phyloP scores from a whole-genome alignment of 768 basidiomycete genomes.

The Dioszegia aurantiaca region DNA sequence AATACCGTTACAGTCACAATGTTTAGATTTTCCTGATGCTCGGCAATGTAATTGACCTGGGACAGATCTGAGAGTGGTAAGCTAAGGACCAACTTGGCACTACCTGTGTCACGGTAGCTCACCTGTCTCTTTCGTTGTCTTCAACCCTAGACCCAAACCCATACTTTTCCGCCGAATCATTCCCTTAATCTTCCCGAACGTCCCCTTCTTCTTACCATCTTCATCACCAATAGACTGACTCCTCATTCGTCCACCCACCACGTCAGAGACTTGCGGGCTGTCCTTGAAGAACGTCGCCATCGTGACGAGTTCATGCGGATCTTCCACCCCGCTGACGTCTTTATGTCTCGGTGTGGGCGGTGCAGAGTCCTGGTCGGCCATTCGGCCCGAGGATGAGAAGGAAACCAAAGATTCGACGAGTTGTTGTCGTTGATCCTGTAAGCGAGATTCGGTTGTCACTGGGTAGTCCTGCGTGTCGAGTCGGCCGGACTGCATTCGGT shows the following conservation, averaged over 20 bases:
- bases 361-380: slow-evolving; percentile 75
- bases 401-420: slow-evolving; percentile 72
- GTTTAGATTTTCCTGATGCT: slow-evolving; percentile 81
- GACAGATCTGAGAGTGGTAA: slow-evolving; percentile 20
- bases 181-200: slow-evolving; percentile 16
- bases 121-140: slow-evolving; percentile 4
- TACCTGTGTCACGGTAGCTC: too few species aligned
- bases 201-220: slow-evolving; percentile 16
- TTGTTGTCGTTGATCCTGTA: slow-evolving; percentile 60
- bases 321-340: not conserved
- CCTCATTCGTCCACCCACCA: not conserved
- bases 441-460: slow-evolving; percentile 11
- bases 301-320: slow-evolving; percentile 37
- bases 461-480: slow-evolving; percentile 29
- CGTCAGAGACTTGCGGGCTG: not conserved
- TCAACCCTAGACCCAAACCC: slow-evolving; percentile 18
- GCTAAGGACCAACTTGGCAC: not conserved
- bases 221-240: slow-evolving; percentile 2
- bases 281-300: slow-evolving; percentile 30
- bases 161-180: slow-evolving; percentile 16
- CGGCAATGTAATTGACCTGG: slow-evolving; percentile 61
- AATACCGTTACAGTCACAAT: slow-evolving; percentile 74
- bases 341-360: slow-evolving; percentile 47
- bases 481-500: slow-evolving; percentile 20
- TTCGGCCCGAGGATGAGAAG: slow-evolving; percentile 69